Evolutionary conservation across 1,284 basidiomycete species (phyloP), one percentile per base, ranked within the genome.

Genomic region (Cryptococcus floricola): DNA sequence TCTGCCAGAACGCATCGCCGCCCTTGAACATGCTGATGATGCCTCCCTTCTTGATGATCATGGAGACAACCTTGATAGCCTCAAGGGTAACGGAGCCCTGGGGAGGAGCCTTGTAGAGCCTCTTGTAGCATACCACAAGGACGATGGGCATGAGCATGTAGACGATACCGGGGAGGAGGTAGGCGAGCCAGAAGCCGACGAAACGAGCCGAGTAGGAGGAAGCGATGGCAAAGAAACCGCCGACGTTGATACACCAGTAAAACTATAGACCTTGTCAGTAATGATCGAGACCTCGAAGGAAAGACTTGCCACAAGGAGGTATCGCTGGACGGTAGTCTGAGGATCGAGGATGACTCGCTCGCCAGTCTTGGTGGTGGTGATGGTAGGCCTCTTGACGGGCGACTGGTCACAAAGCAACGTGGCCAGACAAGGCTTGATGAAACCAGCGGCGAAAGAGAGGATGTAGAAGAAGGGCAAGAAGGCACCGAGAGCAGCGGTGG

Each of bases 41-140:
- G 25, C 73, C 69, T 25, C 71, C 70, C 47, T 69, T 59, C 37
- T 54, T 57, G 55, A 72, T 58, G 5, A 66, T 54, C 14, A 50
- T 37, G n/a, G 52, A 51, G 56, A 65, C 58, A 38, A 76, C 73
- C 55, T 69, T 56, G 51, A 67, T 28, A 38, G 76, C 68, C 49
- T 79, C 75, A 47, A 68, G 56, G 16, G 80, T 65, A 16, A 81
- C 77, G 12, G 78, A 79, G n/a, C 80, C 80, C 23, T 74, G 67
- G 2, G 80, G 79, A 25, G 79, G 76, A 1, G 69, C 71, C 57
- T 74, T 72, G 68, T 76, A 69, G 41, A 80, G 74, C 38, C 67
- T 62, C 50, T 79, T 79, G 54, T 66, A 65, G 50, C 74, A 73
- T 50, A 77, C 58, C 51, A 67, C 59, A 25, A 81, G 71, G 28